Percentiles rank a stretch among this genome's conserved stretches.
Conservation (phyloP, 2,329 filamentous ascomycete genomes). For the Xylaria sp. region DNA sequence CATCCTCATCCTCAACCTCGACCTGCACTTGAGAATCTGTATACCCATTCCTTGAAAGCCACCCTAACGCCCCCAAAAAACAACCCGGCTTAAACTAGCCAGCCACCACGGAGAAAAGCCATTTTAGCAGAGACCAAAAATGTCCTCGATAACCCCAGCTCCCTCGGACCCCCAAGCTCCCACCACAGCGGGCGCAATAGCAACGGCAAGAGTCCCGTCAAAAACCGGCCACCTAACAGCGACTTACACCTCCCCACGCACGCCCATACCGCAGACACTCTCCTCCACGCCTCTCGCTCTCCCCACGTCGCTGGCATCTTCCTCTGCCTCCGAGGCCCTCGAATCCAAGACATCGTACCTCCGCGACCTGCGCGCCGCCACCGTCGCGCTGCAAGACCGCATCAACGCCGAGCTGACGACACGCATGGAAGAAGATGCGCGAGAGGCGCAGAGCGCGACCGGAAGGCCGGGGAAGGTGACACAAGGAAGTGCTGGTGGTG, state of each 20-base stretch:
- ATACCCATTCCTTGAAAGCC: neutral
- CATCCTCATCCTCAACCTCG: too few relatives aligned
- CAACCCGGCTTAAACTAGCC: neutral
- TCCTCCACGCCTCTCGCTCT: constrained; percentile 45
- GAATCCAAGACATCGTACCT: constrained; percentile 68
- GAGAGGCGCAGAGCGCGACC: constrained; percentile 52
- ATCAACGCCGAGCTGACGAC: constrained; percentile 78
- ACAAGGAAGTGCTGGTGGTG: neutral
- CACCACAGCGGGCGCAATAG: neutral
- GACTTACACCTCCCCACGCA: constrained; percentile 65
- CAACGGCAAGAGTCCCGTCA: neutral
- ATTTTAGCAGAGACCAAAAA: neutral
- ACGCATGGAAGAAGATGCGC: constrained; percentile 80
- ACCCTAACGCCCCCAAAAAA: neutral
- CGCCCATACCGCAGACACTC: constrained; percentile 57
- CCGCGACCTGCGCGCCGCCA: constrained; percentile 65
- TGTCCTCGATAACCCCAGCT: neutral
- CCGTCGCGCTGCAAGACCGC: constrained; percentile 68
- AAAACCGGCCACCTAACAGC: constrained; percentile 55
- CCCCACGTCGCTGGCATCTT: constrained; percentile 48
- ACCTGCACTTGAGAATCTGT: too few relatives aligned
- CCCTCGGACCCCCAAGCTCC: neutral
- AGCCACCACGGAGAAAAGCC: neutral
- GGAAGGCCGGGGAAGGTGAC: constrained; percentile 39
- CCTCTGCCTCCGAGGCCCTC: constrained; percentile 33